phyloP scores from a whole-genome alignment of 1,139 yeast species.

The Yamadazyma membranifaciens region DNA sequence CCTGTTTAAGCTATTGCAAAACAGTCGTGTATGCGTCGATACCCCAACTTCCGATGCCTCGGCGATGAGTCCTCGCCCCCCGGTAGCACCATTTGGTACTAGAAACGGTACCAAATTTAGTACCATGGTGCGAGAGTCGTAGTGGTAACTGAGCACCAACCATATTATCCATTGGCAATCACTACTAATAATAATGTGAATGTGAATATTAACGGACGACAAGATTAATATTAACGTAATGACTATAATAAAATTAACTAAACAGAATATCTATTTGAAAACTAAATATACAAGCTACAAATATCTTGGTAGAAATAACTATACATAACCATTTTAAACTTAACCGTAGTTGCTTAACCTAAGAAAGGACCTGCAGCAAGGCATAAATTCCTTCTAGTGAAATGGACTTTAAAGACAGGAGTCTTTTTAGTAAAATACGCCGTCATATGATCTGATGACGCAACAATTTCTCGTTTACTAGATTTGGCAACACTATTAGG shows the following conservation, averaged over 20 bases:
- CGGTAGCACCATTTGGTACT: too few species aligned
- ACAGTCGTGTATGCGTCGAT: not conserved
- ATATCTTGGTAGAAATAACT: not conserved
- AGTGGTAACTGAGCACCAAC: too few species aligned
- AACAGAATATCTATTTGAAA: too few species aligned
- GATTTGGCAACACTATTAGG: constrained; percentile 8
- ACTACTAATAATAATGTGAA: too few species aligned
- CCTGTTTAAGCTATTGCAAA: not conserved
- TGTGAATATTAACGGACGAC: too few species aligned
- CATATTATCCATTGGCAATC: too few species aligned
- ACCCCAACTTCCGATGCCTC: not conserved
- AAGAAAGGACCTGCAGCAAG: constrained; percentile 87
- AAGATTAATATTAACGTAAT: too few species aligned
- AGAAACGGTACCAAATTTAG: too few species aligned
- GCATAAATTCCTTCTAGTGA: constrained; percentile 86
- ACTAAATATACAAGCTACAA: not conserved
- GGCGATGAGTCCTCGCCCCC: not conserved
- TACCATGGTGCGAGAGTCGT: too few species aligned
- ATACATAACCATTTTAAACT: too few species aligned
- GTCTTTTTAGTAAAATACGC: constrained; percentile 93
- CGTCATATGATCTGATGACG: constrained; percentile 88
- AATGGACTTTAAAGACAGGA: constrained; percentile 89
- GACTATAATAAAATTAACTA: too few species aligned
- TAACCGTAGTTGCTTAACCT: constrained; percentile 11
- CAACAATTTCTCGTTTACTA: constrained; percentile 66